A percentile compares a stretch with the other conserved stretches of the same genome.
Conservation (phyloP, 768 basidiomycete species). For the Neoboletus brunneissimus region DNA sequence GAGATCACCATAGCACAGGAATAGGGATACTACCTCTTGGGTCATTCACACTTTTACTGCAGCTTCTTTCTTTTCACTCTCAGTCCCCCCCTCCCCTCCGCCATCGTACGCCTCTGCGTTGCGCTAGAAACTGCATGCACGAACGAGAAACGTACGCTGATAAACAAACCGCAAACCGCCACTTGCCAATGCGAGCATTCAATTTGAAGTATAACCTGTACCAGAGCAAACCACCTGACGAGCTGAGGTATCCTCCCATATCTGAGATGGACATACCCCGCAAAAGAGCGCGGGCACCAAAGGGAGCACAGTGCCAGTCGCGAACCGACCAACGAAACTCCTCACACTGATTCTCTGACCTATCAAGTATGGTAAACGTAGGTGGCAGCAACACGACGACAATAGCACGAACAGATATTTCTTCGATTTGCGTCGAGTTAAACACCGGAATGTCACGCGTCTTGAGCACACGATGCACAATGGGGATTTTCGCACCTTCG, state of each 20-base stretch:
- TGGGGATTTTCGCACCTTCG: too few relatives aligned
- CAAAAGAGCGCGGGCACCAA: conserved; percentile 52
- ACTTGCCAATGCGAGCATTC: conserved; percentile 4
- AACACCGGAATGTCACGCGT: too few relatives aligned
- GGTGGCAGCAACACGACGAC: too few relatives aligned
- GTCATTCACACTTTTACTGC: background rate
- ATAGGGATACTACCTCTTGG: background rate
- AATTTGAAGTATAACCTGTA: too few relatives aligned
- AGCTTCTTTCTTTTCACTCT: background rate
- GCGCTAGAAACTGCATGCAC: background rate
- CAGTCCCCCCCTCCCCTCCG: too few relatives aligned
- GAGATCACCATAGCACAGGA: background rate
- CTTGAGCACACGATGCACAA: too few relatives aligned
- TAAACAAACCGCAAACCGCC: conserved; percentile 2
- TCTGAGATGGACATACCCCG: conserved; percentile 30
- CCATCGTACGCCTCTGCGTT: too few relatives aligned
- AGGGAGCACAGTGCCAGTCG: conserved; percentile 39
- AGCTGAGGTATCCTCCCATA: background rate
- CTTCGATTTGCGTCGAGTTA: too few relatives aligned
- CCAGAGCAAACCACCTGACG: background rate
- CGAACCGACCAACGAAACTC: conserved; percentile 45
- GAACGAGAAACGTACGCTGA: conserved; percentile 13
- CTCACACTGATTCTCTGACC: conserved; percentile 48
- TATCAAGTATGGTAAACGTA: too few relatives aligned
- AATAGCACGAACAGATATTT: too few relatives aligned